Conservation (phyloP, 2,329 filamentous ascomycete species). For the Septoria linicola region DNA sequence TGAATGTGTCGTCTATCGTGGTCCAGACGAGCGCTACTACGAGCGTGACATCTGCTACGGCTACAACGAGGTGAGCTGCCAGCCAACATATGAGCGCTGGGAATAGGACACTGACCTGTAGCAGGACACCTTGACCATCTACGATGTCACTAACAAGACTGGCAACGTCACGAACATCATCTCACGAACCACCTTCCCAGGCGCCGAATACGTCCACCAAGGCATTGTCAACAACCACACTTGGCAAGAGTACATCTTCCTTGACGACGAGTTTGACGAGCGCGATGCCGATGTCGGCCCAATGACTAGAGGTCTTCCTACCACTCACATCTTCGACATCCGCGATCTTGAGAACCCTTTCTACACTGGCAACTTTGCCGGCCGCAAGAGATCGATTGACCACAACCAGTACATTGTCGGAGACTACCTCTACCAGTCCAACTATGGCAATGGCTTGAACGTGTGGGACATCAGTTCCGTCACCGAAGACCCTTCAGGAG, state of each 20-base stretch:
- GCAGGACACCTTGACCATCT: constrained; percentile 48
- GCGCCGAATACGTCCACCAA: constrained; percentile 54
- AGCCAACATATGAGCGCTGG: too few species aligned
- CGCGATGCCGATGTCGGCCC: constrained; percentile 18
- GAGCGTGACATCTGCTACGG: constrained; percentile 53
- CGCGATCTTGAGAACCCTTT: constrained; percentile 45
- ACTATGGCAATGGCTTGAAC: constrained; percentile 41
- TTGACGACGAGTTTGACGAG: constrained; percentile 57
- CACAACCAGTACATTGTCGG: constrained; percentile 46
- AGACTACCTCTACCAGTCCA: constrained; percentile 40
- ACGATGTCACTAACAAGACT: constrained; percentile 49
- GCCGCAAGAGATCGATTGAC: constrained; percentile 38
- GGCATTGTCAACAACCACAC: constrained; percentile 51
- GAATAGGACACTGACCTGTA: too few species aligned
- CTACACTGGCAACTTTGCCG: constrained; percentile 42
- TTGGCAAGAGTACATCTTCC: constrained; percentile 47
- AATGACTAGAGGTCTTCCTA: constrained; percentile 38
- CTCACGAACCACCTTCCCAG: constrained; percentile 50
- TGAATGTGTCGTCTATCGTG: constrained; percentile 52
- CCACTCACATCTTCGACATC: constrained; percentile 51
- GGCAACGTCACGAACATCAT: constrained; percentile 41
- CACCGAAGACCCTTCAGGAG: constrained; percentile 46
- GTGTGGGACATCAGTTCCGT: constrained; percentile 40
- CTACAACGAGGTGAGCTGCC: too few species aligned
- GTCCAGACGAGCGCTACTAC: constrained; percentile 47